Percentiles rank a stretch among this genome's conserved stretches.
These are phyloP conservation scores for Rhizodiscina lignyota DNA, from an alignment of 495 filamentous ascomycete genomes.

Conservation along the genomic window DNA sequence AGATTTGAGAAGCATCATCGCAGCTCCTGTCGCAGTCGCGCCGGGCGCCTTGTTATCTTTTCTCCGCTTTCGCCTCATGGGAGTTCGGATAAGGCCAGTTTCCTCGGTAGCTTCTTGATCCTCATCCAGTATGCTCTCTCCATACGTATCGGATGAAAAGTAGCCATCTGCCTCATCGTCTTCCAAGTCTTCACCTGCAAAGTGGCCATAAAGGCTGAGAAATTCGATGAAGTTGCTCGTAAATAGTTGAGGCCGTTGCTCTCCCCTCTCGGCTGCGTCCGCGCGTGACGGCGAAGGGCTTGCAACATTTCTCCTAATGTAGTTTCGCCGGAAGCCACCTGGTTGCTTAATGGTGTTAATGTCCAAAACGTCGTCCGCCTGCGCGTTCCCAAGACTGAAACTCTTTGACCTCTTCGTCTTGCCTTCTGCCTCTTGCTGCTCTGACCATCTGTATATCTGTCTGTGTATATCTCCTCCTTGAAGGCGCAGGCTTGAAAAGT, in stretches of 20 bases:
- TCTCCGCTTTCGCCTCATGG: constrained; percentile 50
- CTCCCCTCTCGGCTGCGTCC: constrained; percentile 20
- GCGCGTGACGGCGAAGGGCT: constrained; percentile 34
- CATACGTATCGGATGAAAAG: constrained; percentile 53
- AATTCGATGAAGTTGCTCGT: constrained; percentile 93
- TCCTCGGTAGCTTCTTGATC: constrained; percentile 60
- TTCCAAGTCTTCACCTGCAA: constrained; percentile 88
- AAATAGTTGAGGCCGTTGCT: constrained; percentile 42
- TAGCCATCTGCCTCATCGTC: constrained; percentile 82
- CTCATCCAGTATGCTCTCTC: constrained; percentile 38
- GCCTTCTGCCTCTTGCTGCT: constrained; percentile 46
- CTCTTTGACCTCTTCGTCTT: constrained; percentile 61
- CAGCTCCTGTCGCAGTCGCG: constrained; percentile 53
- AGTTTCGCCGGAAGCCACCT: constrained; percentile 85
- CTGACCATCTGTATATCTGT: constrained; percentile 87
- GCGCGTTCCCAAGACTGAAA: constrained; percentile 61
- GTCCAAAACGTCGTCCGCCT: constrained; percentile 60
- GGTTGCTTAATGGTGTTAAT: constrained; percentile 80
- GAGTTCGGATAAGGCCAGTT: constrained; percentile 53
- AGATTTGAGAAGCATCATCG: constrained; percentile 76
- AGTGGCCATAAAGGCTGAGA: constrained; percentile 85
- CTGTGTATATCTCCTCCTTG: constrained; percentile 91
- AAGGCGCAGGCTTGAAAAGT: constrained; percentile 81
- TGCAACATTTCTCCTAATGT: constrained; percentile 48
- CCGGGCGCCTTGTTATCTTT: constrained; percentile 55